Percentiles rank a stretch among this genome's conserved stretches.
Conservation (phyloP, 805 yeast species). For the Candida ulmi region DNA sequence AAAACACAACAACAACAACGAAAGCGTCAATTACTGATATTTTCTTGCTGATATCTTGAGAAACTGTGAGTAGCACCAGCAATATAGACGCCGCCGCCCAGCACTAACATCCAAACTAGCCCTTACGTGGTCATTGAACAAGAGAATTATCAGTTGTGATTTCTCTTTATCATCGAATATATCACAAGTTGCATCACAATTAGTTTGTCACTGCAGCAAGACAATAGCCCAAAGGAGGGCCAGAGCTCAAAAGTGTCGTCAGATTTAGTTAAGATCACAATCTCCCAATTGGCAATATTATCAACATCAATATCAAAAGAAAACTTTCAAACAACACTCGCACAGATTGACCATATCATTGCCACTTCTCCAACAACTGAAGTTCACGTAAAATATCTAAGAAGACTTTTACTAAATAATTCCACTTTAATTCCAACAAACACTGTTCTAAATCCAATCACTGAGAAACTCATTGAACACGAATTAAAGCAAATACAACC, state of each 20-base stretch:
- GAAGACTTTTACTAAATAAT: slow-evolving; percentile 27
- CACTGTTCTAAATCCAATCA: slow-evolving; percentile 13
- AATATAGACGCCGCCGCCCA: no score
- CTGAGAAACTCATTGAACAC: slow-evolving; percentile 17
- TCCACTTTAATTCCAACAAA: slow-evolving; percentile 21
- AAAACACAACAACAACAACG: background rate
- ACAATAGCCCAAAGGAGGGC: slow-evolving; percentile 17
- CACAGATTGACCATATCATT: slow-evolving; percentile 44
- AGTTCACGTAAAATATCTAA: slow-evolving; percentile 27
- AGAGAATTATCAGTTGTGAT: background rate
- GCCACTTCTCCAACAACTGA: slow-evolving; percentile 26
- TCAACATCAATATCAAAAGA: slow-evolving; percentile 36
- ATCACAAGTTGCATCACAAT: slow-evolving; percentile 2
- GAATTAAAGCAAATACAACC: slow-evolving; percentile 18
- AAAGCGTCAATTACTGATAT: background rate
- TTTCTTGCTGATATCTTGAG: no score
- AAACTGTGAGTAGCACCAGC: no score
- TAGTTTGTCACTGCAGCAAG: slow-evolving; percentile 4
- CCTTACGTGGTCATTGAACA: no score
- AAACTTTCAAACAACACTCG: slow-evolving; percentile 33
- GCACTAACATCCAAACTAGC: no score
- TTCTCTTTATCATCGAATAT: background rate
- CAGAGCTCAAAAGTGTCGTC: slow-evolving; percentile 5
- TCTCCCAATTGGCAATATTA: slow-evolving; percentile 50
- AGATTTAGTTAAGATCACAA: slow-evolving; percentile 28